Evolutionary conservation across 1,284 basidiomycete species (phyloP).

Genomic region (Peniophora sp.): DNA sequence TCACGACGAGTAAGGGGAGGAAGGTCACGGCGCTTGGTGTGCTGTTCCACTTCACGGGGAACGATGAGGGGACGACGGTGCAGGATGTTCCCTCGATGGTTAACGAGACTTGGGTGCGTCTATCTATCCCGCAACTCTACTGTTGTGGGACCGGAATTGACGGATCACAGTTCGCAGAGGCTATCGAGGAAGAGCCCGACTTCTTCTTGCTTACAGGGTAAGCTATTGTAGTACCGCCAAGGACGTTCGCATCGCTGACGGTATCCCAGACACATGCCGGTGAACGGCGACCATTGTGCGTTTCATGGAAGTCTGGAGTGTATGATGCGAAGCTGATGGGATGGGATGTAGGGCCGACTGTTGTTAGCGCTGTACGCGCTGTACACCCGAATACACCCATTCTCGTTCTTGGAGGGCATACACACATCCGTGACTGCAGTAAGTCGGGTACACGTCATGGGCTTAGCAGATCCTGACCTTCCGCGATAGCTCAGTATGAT

Average conservation of each 20-base stretch:
- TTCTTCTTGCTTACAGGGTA: conserved; percentile 61
- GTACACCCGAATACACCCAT: conserved; percentile 72
- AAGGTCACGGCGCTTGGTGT: conserved; percentile 76
- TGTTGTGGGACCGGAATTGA: background rate
- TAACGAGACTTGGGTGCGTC: conserved; percentile 58
- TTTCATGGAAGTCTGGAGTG: conserved; percentile 3
- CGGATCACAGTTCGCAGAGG: conserved; percentile 55
- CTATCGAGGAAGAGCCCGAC: conserved; percentile 75
- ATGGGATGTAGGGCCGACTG: conserved; percentile 43
- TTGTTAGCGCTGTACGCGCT: conserved; percentile 70
- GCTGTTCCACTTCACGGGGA: conserved; percentile 67
- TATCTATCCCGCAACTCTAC: background rate
- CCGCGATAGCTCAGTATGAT: conserved; percentile 34
- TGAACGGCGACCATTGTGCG: background rate
- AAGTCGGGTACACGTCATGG: conserved; percentile 19
- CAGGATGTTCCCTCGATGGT: conserved; percentile 70
- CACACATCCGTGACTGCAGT: conserved; percentile 74
- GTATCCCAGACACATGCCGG: background rate
- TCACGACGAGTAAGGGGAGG: conserved; percentile 64
- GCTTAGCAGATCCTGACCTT: background rate
- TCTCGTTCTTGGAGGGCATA: conserved; percentile 74
- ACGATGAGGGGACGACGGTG: conserved; percentile 62
- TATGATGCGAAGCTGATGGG: conserved; percentile 11
- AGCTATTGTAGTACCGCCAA: background rate
- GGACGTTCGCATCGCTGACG: background rate